These are phyloP conservation scores for Macroventuria anomochaeta DNA, from an alignment of 2,329 filamentous ascomycete genomes.

Conservation along the genomic window DNA sequence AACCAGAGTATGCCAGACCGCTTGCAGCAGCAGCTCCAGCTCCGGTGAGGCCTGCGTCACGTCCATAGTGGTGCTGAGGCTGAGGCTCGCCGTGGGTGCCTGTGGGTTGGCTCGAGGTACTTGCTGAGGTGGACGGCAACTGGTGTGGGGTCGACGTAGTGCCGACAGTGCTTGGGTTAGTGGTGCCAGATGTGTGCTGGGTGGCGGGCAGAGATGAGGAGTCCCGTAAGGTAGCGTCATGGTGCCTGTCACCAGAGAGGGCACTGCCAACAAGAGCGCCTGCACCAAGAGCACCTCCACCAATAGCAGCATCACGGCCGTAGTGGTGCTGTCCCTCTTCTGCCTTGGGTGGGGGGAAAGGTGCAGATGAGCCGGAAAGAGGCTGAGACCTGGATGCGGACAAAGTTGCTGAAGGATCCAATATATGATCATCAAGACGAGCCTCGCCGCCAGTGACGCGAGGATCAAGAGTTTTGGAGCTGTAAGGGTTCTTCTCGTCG, in stretches of 20 bases:
- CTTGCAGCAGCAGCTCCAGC: constrained; percentile 13
- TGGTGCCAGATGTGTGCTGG: constrained; percentile 7
- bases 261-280: constrained; percentile 33
- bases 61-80: constrained; percentile 24
- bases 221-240: background rate
- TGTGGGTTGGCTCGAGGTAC: background rate
- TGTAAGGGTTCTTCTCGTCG: constrained; percentile 34
- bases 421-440: constrained; percentile 27
- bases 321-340: constrained; percentile 31
- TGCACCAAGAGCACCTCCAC: constrained; percentile 37
- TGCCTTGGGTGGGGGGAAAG: constrained; percentile 7
- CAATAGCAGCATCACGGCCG: constrained; percentile 38
- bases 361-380: constrained; percentile 16
- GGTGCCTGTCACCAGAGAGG: constrained; percentile 29
- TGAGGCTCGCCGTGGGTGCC: background rate
- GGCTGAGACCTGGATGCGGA: constrained; percentile 17
- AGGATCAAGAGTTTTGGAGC: constrained; percentile 36
- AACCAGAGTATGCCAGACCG: constrained; percentile 22
- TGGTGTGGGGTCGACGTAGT: constrained; percentile 5
- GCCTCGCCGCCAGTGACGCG: constrained; percentile 30
- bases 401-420: constrained; percentile 24
- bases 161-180: constrained; percentile 6
- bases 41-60: constrained; percentile 29
- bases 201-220: constrained; percentile 7
- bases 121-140: background rate